Evolutionary conservation across 78 protist genomes (phyloP), one percentile per base, ranked within the genome.

Genomic region (Dictyostelium intermedium): DNA sequence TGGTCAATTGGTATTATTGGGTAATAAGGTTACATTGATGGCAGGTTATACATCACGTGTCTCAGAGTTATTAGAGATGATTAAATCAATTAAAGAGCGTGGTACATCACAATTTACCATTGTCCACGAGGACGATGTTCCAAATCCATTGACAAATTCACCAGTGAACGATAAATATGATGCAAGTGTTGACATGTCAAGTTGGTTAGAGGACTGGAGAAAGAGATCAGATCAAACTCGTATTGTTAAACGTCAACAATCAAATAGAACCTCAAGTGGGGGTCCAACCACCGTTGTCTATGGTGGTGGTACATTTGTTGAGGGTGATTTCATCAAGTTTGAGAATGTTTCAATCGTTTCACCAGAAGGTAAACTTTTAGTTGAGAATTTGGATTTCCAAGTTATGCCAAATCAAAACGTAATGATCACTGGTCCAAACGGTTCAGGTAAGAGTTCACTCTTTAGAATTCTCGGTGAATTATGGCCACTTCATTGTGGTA

Each of bases 391-490:
- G 18, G 66, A 79, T 76, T 95, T 96, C 72, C 96, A 92, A 53
- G 95, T 96, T 39, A 76, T 93, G 78, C 95, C 96, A 43, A 91
- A 97, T 20, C 89, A 73, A 82, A 92, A 96, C 7, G 83, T 94
- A 3, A 92, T 97, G 85, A 82, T 97, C 56, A 87, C 95, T 34
- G 98, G 98, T 78, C 98, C 97, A 69, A 96, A 96, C 91, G 97
- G 97, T 35, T 34, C 82, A 35, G 98, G 98, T 27, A 97, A 98
- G 93, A 82, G 91, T 69, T 95, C 98, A 6, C 70, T 97, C 45
- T 95, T 97, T 91, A 95, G 99, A 63, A 84, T 97, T 63, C 83
- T 98, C 16, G 98, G 97, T n/a, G 99, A 86, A 18, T 60, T 98
- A 27, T 98, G 99, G 99, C 97, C 97, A 60, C 50, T 92, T n/a